Percentiles rank a stretch among this genome's conserved stretches.
These are phyloP conservation scores for Chaetomium globosum DNA, from an alignment of 2,329 filamentous ascomycete species.

Conservation along the genomic window DNA sequence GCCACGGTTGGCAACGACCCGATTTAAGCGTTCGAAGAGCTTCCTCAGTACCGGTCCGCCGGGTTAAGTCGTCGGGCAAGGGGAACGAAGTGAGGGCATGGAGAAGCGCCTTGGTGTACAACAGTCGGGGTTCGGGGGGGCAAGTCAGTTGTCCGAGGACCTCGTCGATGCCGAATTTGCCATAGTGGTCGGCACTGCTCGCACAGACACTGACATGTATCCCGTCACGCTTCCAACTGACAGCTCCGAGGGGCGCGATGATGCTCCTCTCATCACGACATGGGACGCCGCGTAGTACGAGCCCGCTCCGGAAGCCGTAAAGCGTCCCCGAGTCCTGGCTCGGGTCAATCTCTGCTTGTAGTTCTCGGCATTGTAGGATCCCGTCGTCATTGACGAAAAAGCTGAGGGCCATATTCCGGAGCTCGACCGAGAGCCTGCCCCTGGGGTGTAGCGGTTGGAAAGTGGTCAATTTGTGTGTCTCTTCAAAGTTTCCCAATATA, in stretches of 20 bases:
- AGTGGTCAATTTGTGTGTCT: no score
- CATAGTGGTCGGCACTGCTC: slow-evolving; percentile 46
- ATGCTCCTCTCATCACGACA: no score
- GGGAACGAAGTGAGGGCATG: slow-evolving; percentile 64
- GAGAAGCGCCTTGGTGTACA: slow-evolving; percentile 60
- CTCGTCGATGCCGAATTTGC: slow-evolving; percentile 56
- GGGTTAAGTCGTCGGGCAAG: slow-evolving; percentile 60
- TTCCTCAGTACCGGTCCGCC: slow-evolving; percentile 64
- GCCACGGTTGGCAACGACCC: slow-evolving; percentile 55
- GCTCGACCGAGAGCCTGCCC: not conserved
- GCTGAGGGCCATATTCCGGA: slow-evolving; percentile 49
- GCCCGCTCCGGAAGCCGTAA: slow-evolving; percentile 61
- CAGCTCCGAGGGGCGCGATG: no score
- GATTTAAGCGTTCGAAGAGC: slow-evolving; percentile 54
- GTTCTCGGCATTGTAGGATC: not conserved
- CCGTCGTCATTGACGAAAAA: slow-evolving; percentile 40
- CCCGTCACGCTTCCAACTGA: slow-evolving; percentile 53
- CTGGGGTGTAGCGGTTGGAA: no score
- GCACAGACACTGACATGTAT: slow-evolving; percentile 33
- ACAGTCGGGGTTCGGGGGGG: slow-evolving; percentile 55
- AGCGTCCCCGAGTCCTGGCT: slow-evolving; percentile 63
- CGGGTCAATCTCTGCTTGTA: slow-evolving; percentile 50
- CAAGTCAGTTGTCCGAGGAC: slow-evolving; percentile 60
- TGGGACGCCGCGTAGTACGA: slow-evolving; percentile 45
- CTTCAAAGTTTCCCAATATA: no score